Conservation (phyloP, 129 eudicot genomes). For the Scalesia atractyloides region DNA sequence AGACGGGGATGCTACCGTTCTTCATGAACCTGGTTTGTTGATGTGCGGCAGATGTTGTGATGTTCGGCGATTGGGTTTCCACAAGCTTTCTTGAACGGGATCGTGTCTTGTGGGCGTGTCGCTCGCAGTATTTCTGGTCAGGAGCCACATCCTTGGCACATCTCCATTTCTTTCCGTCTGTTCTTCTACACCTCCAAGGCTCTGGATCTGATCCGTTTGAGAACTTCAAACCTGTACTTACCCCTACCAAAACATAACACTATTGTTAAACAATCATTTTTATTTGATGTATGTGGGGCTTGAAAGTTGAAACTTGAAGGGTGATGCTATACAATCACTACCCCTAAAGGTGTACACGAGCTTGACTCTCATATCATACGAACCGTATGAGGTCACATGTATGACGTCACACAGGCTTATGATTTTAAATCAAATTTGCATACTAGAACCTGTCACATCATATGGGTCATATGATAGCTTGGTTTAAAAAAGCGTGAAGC, state of each 20-base stretch:
- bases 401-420: too few species aligned
- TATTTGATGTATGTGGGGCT: background rate
- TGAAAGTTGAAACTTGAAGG: too few species aligned
- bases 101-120: constrained; percentile 65
- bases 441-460: too few species aligned
- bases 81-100: constrained; percentile 96
- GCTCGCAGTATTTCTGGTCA: constrained; percentile 77
- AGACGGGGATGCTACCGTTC: constrained; percentile 24
- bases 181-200: constrained; percentile 84
- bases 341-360: too few species aligned
- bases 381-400: too few species aligned
- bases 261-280: background rate
- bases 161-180: constrained; percentile 88
- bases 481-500: too few species aligned
- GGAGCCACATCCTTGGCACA: constrained; percentile 73
- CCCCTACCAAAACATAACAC: constrained; percentile 22
- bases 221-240: constrained; percentile 47
- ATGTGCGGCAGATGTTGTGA: constrained; percentile 25
- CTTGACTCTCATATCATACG: too few species aligned
- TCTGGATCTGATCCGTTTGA: constrained; percentile 61
- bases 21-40: constrained; percentile 49
- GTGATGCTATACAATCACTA: too few species aligned
- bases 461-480: too few species aligned
- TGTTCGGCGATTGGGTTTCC: constrained; percentile 50
- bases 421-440: too few species aligned